phyloP scores from a whole-genome alignment of 2,329 filamentous ascomycete genomes.

The Macrophomina tecta region DNA sequence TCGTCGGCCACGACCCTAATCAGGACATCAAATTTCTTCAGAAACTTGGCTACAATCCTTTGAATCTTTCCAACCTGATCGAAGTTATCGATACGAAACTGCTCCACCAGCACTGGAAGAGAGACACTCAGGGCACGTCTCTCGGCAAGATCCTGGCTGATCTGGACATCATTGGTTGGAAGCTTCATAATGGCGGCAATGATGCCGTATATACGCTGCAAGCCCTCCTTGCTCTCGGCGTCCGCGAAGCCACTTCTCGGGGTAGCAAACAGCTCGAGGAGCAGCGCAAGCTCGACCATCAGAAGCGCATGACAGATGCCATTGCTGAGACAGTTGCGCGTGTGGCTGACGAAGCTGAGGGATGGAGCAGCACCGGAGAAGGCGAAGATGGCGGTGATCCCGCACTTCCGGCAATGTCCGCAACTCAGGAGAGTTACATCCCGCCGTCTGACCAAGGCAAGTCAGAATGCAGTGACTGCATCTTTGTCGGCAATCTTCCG shows the following conservation, averaged over 20 bases:
- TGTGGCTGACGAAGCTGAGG: conserved; percentile 47
- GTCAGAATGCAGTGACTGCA: not conserved
- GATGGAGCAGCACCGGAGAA: conserved; percentile 46
- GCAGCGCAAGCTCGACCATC: conserved; percentile 35
- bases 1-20: conserved; percentile 78
- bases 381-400: conserved; percentile 40
- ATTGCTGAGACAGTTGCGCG: conserved; percentile 42
- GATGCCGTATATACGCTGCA: conserved; percentile 82
- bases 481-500: conserved; percentile 23
- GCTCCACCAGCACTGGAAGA: conserved; percentile 70
- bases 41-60: conserved; percentile 67
- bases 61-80: conserved; percentile 60
- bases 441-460: not conserved
- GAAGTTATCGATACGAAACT: conserved; percentile 75
- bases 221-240: conserved; percentile 69
- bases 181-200: conserved; percentile 87
- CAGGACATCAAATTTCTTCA: conserved; percentile 73
- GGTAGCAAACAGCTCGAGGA: conserved; percentile 36
- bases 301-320: conserved; percentile 35
- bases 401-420: not conserved
- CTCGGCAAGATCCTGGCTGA: conserved; percentile 68
- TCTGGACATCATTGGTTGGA: conserved; percentile 66
- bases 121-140: conserved; percentile 59
- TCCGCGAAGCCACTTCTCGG: conserved; percentile 50
- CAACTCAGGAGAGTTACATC: not conserved